A percentile compares a stretch with the other conserved stretches of the same genome.
These are phyloP conservation scores for Russula sp. DNA, from an alignment of 768 basidiomycete genomes.

Conservation along the genomic window DNA sequence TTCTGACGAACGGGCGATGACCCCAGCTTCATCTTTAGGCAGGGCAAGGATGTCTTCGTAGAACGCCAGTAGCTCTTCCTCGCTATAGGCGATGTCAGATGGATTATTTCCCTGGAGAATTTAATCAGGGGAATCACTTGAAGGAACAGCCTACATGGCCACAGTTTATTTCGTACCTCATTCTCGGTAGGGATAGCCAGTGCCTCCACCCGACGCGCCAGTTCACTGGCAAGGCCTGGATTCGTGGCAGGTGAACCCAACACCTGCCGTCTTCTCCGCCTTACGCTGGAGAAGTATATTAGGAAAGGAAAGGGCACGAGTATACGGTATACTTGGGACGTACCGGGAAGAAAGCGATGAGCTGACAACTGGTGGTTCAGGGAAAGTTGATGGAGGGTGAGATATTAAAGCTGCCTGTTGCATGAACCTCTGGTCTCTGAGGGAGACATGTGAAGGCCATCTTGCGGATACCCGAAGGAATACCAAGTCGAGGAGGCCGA, in stretches of 20 bases:
- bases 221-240: background rate
- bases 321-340: background rate
- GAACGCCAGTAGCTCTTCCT: slow-evolving; percentile 35
- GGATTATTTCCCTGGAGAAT: background rate
- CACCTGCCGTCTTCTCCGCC: background rate
- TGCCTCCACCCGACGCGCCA: slow-evolving; percentile 20
- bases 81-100: slow-evolving; percentile 27
- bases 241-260: background rate
- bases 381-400: background rate
- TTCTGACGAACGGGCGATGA: slow-evolving; percentile 13
- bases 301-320: background rate
- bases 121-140: background rate
- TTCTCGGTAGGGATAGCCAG: background rate
- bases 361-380: background rate
- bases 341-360: background rate
- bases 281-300: background rate
- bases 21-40: slow-evolving; percentile 16
- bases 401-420: slow-evolving; percentile 10
- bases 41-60: slow-evolving; percentile 38
- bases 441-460: background rate
- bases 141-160: background rate
- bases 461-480: background rate
- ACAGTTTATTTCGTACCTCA: background rate
- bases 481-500: background rate
- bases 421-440: background rate